These are phyloP conservation scores for Oryza meridionalis DNA, from an alignment of 176 grass and related monocot species.

Conservation along the genomic window DNA sequence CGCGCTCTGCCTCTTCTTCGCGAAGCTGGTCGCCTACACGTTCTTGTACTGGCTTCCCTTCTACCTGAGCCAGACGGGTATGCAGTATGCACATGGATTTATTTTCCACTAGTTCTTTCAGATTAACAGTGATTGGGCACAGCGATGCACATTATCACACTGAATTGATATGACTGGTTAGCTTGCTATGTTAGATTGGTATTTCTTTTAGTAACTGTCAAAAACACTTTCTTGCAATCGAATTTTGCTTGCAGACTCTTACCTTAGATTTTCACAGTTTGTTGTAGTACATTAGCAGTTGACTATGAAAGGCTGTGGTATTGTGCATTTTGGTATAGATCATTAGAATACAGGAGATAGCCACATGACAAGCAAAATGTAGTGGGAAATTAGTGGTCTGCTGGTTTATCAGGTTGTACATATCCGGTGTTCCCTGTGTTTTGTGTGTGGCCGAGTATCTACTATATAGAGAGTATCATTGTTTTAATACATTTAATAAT, in stretches of 20 bases:
- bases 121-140: not conserved
- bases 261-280: not conserved
- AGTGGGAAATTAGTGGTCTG: not conserved
- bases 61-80: constrained; percentile 75
- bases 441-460: not conserved
- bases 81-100: constrained; percentile 34
- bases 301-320: not conserved
- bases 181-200: not conserved
- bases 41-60: constrained; percentile 79
- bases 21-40: constrained; percentile 73
- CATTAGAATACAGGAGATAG: not conserved
- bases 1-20: constrained; percentile 75
- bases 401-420: constrained; percentile 6
- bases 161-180: not conserved
- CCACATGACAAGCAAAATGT: not conserved
- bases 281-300: not conserved
- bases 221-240: not conserved
- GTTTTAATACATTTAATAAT: not conserved
- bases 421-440: not conserved
- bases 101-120: not conserved
- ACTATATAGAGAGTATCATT: not conserved
- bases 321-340: not conserved
- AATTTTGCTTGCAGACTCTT: not conserved
- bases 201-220: not conserved
- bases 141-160: not conserved